Conservation (phyloP, 805 yeast genomes). For the Maudiozyma saulgeensis region DNA sequence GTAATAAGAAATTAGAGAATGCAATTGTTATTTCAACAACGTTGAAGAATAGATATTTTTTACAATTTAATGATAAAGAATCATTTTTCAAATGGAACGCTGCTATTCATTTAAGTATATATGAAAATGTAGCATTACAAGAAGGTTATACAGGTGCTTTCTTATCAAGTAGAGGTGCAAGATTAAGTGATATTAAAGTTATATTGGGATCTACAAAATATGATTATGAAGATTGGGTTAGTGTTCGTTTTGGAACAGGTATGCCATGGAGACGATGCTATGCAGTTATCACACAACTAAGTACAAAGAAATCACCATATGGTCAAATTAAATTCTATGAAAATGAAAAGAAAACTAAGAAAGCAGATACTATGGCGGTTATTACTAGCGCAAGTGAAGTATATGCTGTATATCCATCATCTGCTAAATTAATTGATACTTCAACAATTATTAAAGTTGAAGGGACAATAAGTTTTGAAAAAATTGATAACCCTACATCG, state of each 20-base stretch:
- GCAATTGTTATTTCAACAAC: conserved; percentile 89
- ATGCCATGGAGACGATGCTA: conserved; percentile 96
- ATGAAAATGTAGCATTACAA: conserved; percentile 75
- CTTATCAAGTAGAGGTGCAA: conserved; percentile 81
- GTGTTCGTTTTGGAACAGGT: conserved; percentile 91
- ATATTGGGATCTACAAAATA: conserved; percentile 77
- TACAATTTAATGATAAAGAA: conserved; percentile 63
- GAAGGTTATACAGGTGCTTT: conserved; percentile 96
- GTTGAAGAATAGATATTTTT: conserved; percentile 72
- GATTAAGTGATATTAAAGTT: conserved; percentile 77
- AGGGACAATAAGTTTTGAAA: conserved; percentile 60
- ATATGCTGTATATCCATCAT: conserved; percentile 88
- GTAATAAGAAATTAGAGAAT: conserved; percentile 46
- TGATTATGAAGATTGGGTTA: conserved; percentile 87
- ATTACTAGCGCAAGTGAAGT: conserved; percentile 60
- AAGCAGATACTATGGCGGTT: conserved; percentile 67
- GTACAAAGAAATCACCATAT: conserved; percentile 33
- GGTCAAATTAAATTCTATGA: conserved; percentile 79
- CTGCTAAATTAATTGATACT: conserved; percentile 69
- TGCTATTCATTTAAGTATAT: conserved; percentile 70
- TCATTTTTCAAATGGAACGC: conserved; percentile 70
- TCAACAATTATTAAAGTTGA: conserved; percentile 85
- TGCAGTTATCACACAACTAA: conserved; percentile 75
- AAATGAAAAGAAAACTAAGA: conserved; percentile 63
- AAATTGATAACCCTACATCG: conserved; percentile 41